Evolutionary conservation across 1,284 basidiomycete genomes (phyloP).

Genomic region (Clitocybe nebularis): DNA sequence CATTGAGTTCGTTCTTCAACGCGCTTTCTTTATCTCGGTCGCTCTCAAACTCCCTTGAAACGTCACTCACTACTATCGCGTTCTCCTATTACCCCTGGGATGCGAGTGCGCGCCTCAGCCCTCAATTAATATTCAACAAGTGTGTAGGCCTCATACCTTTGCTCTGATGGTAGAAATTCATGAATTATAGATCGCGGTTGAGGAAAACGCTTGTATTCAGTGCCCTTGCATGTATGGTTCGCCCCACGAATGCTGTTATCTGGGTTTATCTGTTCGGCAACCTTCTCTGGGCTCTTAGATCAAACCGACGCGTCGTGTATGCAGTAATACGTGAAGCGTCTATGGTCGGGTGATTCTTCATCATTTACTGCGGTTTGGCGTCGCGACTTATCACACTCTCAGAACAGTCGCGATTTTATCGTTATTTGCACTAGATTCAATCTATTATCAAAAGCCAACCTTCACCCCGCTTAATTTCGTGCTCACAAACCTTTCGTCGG

Average conservation of each 20-base stretch:
- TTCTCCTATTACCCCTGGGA: slow-evolving; percentile 80
- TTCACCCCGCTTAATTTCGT: slow-evolving; percentile 85
- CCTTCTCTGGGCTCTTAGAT: slow-evolving; percentile 47
- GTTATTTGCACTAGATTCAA: slow-evolving; percentile 56
- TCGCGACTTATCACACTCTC: slow-evolving; percentile 5
- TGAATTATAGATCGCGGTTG: slow-evolving; percentile 23
- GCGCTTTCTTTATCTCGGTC: slow-evolving; percentile 83
- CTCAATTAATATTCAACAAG: slow-evolving; percentile 34
- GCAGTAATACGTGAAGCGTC: slow-evolving; percentile 34
- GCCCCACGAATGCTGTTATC: slow-evolving; percentile 84
- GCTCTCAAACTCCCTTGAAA: slow-evolving; percentile 92
- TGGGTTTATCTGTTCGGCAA: slow-evolving; percentile 71
- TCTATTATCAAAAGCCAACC: slow-evolving; percentile 66
- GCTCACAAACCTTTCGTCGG: slow-evolving; percentile 70
- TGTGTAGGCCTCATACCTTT: slow-evolving; percentile 13
- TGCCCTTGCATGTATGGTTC: slow-evolving; percentile 73
- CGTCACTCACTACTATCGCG: slow-evolving; percentile 78
- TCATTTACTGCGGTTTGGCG: not conserved
- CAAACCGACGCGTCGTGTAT: slow-evolving; percentile 25
- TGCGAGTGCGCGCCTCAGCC: slow-evolving; percentile 27
- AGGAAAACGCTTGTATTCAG: slow-evolving; percentile 45
- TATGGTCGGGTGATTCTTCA: slow-evolving; percentile 39
- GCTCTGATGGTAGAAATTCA: slow-evolving; percentile 2
- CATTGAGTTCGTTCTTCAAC: slow-evolving; percentile 85
- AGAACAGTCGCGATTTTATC: slow-evolving; percentile 36